Evolutionary conservation across 1,284 basidiomycete species (phyloP), one percentile per base, ranked within the genome.

Genomic region (Chalciporus sp.): DNA sequence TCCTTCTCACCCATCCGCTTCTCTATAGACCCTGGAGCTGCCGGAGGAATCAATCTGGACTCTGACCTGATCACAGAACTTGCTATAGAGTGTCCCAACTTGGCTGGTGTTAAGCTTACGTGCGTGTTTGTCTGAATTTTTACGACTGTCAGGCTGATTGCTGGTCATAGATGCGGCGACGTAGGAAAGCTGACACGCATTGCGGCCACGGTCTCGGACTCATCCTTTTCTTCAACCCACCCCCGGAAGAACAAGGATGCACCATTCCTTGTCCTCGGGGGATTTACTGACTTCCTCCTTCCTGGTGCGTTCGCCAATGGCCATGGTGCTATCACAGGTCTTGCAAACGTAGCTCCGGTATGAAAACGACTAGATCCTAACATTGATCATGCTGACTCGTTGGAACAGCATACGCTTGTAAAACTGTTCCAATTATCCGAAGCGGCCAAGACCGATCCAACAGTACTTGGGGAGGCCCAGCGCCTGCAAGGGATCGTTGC

Each of bases 151-250:
- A 5, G 12, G 45, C 35, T 65, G 3, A 53, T n/a, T 28, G 45
- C 46, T 17, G 28, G 40, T 37, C 41, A 31, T 63, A 92, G 90
- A 28, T 95, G 94, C 66, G 92, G 91, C 41, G 90, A 90, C 59
- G 90, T 96, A 56, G 94, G 94, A 52, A 96, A 96, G 74, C 80
- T 95, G 61, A 91, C 89, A 23, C 83, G 94, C 53, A 88, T 96
- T 60, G 85, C 86, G 42, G 84, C 84, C 29, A 78, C 79, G 5
- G 83, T 92, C 7, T 80, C 86, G 17, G 73, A 77, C n/a, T 64
- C 80, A 3, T 72, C 75, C 4, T 93, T 92, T 72, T 62, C 73
- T 31, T 68, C 77, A 37, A 65, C 72, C 33, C 76, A 86, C 71
- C 88, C 90, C 27, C 86, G 90, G 63, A 86, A 83, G 70, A 82